Base-by-base conservation (phyloP, 2,329 filamentous ascomycete species). In the Xylaria sp. region DNA sequence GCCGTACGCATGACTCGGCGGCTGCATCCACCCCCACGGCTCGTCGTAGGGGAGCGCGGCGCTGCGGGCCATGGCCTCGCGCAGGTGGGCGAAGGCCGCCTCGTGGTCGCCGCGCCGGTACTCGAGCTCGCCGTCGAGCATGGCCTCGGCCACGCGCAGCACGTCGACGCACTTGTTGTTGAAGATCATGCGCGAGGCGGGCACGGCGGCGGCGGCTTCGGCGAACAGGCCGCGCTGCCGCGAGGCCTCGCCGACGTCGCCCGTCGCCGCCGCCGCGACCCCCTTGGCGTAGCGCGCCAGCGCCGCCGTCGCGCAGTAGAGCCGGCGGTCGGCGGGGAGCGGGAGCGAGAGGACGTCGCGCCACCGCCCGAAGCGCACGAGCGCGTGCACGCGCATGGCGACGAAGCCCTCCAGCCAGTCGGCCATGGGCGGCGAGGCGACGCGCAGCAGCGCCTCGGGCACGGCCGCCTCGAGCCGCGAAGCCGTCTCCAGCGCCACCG, bases 1-100 rank as follows among this genome's bases (percentile, higher is more conserved):
- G 1, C 85, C 88, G 46, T 87, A 87, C 0, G 88, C 88, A 68
- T 91, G 88, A 2, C 87, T 76, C 0, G 84, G 82, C 0, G 88
- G 88, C 65, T 89, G 86, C 87, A 91, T 90, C 88, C 88, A 91
- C 0, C 86, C 86, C 88, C 88, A 91, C 0, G 89, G 89, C 66
- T 92, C 89, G 44, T 87, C 85, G 56, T 89, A 91, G 0, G 83
- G 84, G 22, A 91, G 76, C 0, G 68, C 71, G 62, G 89, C 87
- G 57, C 90, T 86, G 2, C 82, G 76, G 1, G 72, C 65, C 19
- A 89, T 83, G 0, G 87, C 79, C 9, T 73, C 74, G 1, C 79
- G 77, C 2, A 92, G 73, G 47, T 82, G 76, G 2, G 71, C 64
- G 64, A 89, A 91, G 0, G 88, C 88, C 0, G 66, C 44, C 0